Evolutionary conservation across 257 asterid genomes (phyloP), one percentile per base, ranked within the genome.

Genomic region (Ophiorrhiza pumila): DNA sequence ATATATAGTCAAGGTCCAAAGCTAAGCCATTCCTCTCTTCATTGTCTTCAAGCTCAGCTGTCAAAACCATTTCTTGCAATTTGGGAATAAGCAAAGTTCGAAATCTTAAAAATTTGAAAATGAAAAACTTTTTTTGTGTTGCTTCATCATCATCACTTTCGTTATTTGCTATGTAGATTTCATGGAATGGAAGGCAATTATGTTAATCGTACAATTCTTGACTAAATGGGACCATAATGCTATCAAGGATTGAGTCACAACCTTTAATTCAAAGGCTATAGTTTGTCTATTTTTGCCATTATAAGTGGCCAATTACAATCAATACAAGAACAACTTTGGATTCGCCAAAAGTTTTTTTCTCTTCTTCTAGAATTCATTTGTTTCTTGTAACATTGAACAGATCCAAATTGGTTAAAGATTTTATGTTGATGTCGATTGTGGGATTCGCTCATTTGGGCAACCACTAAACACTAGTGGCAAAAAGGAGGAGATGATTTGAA

Each of bases 1-100:
- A 84, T n/a, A n/a, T n/a, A n/a, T 73, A 85, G 87, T 86, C 85
- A 85, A 86, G 74, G 79, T 70, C 74, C 81, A 74, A 85, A 78
- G 77, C 75, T 74, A 71, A 59, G 45, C 69, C 73, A 50, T 68
- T 75, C 71, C 61, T 34, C 1, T 74, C 75, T 61, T 41, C n/a
- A n/a, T n/a, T n/a, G n/a, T n/a, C 47, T 68, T 47, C 55, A 74
- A 66, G 82, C 73, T 79, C 58, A 63, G 71, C 81, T 76, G 71
- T 74, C 75, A 77, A 66, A 71, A 71, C 69, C 63, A 71, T 78
- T 74, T 69, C 55, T 55, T 71, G 27, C 73, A 32, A 75, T 76
- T 79, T 74, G 67, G 71, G n/a, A n/a, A n/a, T n/a, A 69, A 69
- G 43, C 61, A 61, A 62, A 60, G 75, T 76, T 76, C 71, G 63